These are phyloP conservation scores for Pythium folliculosum DNA, from an alignment of 352 stramenopile genomes.

Conservation along the genomic window DNA sequence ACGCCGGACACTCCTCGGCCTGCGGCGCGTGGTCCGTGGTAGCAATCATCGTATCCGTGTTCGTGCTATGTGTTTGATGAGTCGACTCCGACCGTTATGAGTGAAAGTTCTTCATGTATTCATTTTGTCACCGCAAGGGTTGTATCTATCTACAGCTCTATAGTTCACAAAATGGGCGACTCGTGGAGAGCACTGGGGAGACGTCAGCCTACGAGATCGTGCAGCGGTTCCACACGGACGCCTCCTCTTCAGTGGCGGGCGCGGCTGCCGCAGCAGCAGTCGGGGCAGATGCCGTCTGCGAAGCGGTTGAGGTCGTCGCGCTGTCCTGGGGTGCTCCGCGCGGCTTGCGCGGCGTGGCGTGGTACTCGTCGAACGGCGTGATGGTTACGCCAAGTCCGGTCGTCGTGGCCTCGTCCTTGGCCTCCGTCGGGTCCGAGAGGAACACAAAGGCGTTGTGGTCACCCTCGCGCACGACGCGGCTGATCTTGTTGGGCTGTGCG, in stretches of 20 bases:
- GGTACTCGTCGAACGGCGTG: slow-evolving; percentile 55
- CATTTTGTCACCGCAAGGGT: slow-evolving; percentile 5
- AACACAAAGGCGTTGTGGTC: slow-evolving; percentile 64
- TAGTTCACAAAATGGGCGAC: slow-evolving; percentile 15
- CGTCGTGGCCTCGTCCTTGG: slow-evolving; percentile 39
- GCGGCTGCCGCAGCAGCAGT: neutral
- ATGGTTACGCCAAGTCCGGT: slow-evolving; percentile 43
- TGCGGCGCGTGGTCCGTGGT: neutral
- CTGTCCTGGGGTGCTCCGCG: slow-evolving; percentile 20
- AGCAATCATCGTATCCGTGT: too few relatives aligned
- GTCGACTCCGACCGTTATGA: too few relatives aligned
- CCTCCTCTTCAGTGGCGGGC: slow-evolving; percentile 18
- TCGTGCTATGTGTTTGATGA: too few relatives aligned
- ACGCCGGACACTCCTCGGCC: too few relatives aligned
- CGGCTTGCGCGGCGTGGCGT: slow-evolving; percentile 30
- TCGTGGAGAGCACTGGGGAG: neutral
- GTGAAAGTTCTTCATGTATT: neutral
- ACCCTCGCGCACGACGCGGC: slow-evolving; percentile 58
- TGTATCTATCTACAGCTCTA: slow-evolving; percentile 8
- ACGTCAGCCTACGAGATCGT: slow-evolving; percentile 53
- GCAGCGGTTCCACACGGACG: slow-evolving; percentile 53
- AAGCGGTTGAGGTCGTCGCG: slow-evolving; percentile 14
- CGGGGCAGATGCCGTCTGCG: slow-evolving; percentile 10
- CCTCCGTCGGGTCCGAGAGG: slow-evolving; percentile 22
- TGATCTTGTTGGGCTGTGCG: slow-evolving; percentile 52